These are phyloP conservation scores for Linum lewisii DNA, from an alignment of 345 rosid genomes.

Conservation along the genomic window DNA sequence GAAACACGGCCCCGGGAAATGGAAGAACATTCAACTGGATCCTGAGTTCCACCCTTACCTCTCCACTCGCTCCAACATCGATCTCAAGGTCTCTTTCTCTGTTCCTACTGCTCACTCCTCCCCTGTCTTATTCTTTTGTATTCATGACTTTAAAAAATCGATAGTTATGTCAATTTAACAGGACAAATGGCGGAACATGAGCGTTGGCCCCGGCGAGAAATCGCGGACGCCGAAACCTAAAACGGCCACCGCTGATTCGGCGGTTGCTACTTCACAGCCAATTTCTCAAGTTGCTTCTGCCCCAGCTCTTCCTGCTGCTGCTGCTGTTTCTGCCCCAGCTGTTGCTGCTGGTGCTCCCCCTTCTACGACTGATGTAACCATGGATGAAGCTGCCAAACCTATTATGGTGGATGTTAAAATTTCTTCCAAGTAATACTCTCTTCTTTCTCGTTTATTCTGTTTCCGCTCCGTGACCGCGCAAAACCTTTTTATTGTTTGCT, in stretches of 20 bases:
- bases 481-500: too few relatives aligned
- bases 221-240: conserved; percentile 40
- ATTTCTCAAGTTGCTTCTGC: not conserved
- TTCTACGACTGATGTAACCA: conserved; percentile 14
- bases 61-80: conserved; percentile 54
- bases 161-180: conserved; percentile 14
- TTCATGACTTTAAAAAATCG: not conserved
- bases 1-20: conserved; percentile 69
- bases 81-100: conserved; percentile 56
- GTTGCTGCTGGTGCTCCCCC: not conserved
- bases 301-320: not conserved
- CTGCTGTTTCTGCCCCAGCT: not conserved
- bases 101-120: not conserved
- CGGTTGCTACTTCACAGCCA: conserved; percentile 2
- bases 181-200: conserved; percentile 97
- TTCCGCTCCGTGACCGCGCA: too few relatives aligned
- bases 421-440: conserved; percentile 33
- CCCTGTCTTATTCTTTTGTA: too few relatives aligned
- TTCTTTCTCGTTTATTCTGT: not conserved
- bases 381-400: conserved; percentile 25
- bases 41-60: conserved; percentile 54
- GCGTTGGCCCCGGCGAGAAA: conserved; percentile 52
- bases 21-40: conserved; percentile 58
- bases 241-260: conserved; percentile 24
- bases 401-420: conserved; percentile 14